Evolutionary conservation across 2,329 filamentous ascomycete species (phyloP), one percentile per base, ranked within the genome.

Genomic region (Blastomyces parvus): DNA sequence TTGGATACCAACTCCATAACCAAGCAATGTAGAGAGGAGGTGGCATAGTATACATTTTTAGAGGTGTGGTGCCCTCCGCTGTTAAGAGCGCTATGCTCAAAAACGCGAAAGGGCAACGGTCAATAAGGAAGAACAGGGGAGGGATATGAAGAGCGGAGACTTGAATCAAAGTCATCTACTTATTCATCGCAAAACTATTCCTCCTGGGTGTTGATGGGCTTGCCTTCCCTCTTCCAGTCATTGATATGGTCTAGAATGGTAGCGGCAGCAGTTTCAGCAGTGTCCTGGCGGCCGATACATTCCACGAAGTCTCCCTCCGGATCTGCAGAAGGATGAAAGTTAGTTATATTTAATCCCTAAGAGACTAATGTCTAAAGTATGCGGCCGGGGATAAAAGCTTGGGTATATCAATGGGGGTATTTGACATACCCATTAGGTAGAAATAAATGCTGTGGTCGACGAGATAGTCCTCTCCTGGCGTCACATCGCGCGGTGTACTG

Each of bases 381-480:
- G 27, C 19, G 1, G 3, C n/a, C 17, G 17, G n/a, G 22, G 25
- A 48, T 25, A 30, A 36, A 46, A 25, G 27, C 17, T 4, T 9
- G 30, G 33, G 7, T 36, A 56, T 25, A 33, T n/a, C 25, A 38
- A 30, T 2, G 25, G 36, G 40, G 19, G n/a, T 50, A 57, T 1
- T 11, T 1, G 19, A 78, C 83, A 76, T 74, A 86, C 84, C 84
- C 94, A 99, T 99, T 69, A 99, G 79, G 77, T 99, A 99, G 72
- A 99, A 99, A 82, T 99, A 99, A 70, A 99, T 99, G 76, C 91
- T 97, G 80, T 99, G 94, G 76, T 99, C 94, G 14, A 99, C 94
- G 70, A 99, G 78, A 74, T 99, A 99, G 77, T 99, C 94, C 81
- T 97, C 89, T 0, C 93, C 94, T 0, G 91, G 88, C 81, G 92